Conservation (phyloP, 139 green algal species). For the Chlamydomonas incerta region DNA sequence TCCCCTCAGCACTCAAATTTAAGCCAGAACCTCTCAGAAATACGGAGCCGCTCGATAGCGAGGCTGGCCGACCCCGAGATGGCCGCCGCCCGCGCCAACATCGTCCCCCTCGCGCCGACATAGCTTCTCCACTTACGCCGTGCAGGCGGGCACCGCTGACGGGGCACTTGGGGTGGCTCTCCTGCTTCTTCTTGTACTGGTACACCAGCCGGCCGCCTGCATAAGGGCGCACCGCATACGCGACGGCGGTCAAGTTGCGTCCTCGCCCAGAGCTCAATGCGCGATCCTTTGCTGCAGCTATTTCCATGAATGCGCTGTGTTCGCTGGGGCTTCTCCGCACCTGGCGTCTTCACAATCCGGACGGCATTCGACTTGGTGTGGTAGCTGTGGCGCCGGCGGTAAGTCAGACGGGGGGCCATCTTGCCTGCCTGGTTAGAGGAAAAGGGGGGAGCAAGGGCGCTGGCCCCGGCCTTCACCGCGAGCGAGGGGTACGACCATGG, state of each 20-base stretch:
- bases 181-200: conserved; percentile 94
- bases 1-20: not conserved
- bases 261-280: no score
- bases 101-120: not conserved
- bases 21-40: not conserved
- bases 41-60: not conserved
- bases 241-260: no score
- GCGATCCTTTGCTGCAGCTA: no score
- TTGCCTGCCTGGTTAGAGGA: conserved; percentile 27
- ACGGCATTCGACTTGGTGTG: conserved; percentile 94
- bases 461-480: no score
- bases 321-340: conserved; percentile 52
- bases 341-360: conserved; percentile 93
- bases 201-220: conserved; percentile 92
- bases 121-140: conserved; percentile 70
- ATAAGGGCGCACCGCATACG: not conserved
- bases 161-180: conserved; percentile 82
- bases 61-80: not conserved
- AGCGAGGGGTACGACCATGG: no score
- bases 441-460: no score
- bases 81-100: not conserved
- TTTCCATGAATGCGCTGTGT: no score
- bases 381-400: conserved; percentile 90
- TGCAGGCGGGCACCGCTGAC: conserved; percentile 84
- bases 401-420: conserved; percentile 90